Evolutionary conservation across 2,329 filamentous ascomycete genomes (phyloP), one percentile per base, ranked within the genome.

Genomic region (Tympanopsis confertula): DNA sequence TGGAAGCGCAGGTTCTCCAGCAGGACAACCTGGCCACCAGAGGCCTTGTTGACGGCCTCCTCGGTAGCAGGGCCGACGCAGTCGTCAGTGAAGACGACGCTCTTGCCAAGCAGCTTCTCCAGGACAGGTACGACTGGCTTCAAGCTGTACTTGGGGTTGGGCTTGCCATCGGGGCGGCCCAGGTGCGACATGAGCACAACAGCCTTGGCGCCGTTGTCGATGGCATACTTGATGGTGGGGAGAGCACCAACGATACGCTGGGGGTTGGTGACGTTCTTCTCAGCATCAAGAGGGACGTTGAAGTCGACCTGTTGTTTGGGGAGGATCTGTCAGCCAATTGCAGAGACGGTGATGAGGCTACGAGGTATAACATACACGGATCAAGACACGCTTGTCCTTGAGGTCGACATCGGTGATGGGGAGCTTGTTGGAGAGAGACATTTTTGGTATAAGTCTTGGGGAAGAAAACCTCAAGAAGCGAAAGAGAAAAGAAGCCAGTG

Each of bases 371-470:
- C 84, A 63, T 74, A 94, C 91, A 57, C 91, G 84, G 62, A 98
- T 95, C 55, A 98, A 75, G 64, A 96, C 91, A 55, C 88, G 80
- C 80, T 98, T 98, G 77, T 74, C 89, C 78, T 94, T 94, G 66
- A 98, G 74, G 66, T 98, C 88, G 56, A 94, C 81, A 59, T 98
- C 89, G 49, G 79, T 85, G 66, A 98, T 95, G 51, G 87, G 85
- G 54, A 98, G 85, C 77, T 98, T 98, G 78, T 80, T 95, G 54
- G 88, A 85, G 60, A 98, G 86, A 79, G 91, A 96, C 91, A 98
- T 98, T 43, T 54, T 77, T 57, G 46, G 39, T 45, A 49, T 45
- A 46, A 37, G 20, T 20, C 43, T 36, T 42, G 35, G 37, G 40
- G 39, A 38, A 28, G 14, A 19, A 28, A 42, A 40, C 36, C 30